Conservation (phyloP, 257 asterid genomes). For the Gentiana straminea region DNA sequence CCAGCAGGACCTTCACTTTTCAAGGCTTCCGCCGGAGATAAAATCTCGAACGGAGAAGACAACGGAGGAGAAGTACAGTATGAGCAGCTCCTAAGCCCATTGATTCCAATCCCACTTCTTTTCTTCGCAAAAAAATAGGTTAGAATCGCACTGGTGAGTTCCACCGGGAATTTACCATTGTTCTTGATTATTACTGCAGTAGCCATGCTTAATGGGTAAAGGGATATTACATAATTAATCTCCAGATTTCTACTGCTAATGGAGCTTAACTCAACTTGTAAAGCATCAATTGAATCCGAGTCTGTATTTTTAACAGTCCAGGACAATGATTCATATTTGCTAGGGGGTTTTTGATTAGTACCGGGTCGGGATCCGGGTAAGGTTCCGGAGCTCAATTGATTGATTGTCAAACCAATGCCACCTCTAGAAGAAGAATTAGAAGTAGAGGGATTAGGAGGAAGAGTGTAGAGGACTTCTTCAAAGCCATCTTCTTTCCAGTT, state of each 20-base stretch:
- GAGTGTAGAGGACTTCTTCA: constrained; percentile 61
- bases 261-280: constrained; percentile 77
- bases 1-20: constrained; percentile 50
- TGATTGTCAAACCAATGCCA: constrained; percentile 58
- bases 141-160: constrained; percentile 41
- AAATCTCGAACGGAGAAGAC: constrained; percentile 50
- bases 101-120: constrained; percentile 50
- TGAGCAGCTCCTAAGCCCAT: constrained; percentile 52
- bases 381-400: constrained; percentile 10
- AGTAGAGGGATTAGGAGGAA: constrained; percentile 12
- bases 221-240: constrained; percentile 49
- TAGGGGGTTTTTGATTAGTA: constrained; percentile 13
- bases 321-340: constrained; percentile 6
- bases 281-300: constrained; percentile 71
- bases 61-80: constrained; percentile 60
- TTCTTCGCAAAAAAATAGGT: constrained; percentile 42
- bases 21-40: constrained; percentile 55
- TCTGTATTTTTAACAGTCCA: constrained; percentile 74
- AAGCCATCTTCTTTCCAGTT: constrained; percentile 84
- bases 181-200: constrained; percentile 68
- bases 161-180: constrained; percentile 45
- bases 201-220: constrained; percentile 61
- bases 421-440: constrained; percentile 27
- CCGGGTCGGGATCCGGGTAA: constrained; percentile 7
- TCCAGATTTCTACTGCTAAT: constrained; percentile 39